These are phyloP conservation scores for Salix udensis DNA, from an alignment of 345 rosid genomes.

Conservation along the genomic window DNA sequence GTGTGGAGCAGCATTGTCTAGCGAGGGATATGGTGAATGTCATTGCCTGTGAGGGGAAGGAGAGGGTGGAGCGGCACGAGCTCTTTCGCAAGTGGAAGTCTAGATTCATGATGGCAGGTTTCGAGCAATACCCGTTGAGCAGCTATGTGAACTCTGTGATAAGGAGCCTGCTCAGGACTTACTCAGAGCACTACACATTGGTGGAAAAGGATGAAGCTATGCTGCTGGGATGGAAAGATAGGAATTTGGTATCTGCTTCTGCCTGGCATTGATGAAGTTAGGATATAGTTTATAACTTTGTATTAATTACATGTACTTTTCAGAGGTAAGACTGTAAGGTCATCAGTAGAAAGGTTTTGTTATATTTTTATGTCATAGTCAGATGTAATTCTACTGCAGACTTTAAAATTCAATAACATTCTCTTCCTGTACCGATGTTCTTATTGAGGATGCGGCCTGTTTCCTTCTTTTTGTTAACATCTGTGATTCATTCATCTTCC, in stretches of 20 bases:
- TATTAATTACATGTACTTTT: constrained; percentile 6
- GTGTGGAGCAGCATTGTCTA: constrained; percentile 60
- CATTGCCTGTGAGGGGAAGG: constrained; percentile 66
- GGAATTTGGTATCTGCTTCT: constrained; percentile 59
- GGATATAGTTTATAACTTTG: background rate
- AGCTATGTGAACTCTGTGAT: constrained; percentile 53
- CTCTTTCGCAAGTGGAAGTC: constrained; percentile 71
- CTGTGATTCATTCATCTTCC: background rate
- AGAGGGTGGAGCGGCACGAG: constrained; percentile 69
- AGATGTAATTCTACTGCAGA: background rate
- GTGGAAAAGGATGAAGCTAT: constrained; percentile 64
- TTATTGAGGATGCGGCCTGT: too few relatives aligned
- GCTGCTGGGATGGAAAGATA: constrained; percentile 65
- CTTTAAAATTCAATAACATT: background rate
- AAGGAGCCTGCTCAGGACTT: constrained; percentile 39
- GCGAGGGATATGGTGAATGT: constrained; percentile 66
- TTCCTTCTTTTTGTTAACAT: background rate
- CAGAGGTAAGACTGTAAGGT: background rate
- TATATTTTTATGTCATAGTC: background rate
- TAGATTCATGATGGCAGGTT: constrained; percentile 71
- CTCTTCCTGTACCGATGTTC: background rate
- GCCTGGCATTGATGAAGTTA: constrained; percentile 52
- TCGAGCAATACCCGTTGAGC: constrained; percentile 50
- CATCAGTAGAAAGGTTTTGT: background rate
- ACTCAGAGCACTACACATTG: constrained; percentile 49